phyloP scores from a whole-genome alignment of 2,329 filamentous ascomycete genomes.

The Hymenoscyphus linearis region DNA sequence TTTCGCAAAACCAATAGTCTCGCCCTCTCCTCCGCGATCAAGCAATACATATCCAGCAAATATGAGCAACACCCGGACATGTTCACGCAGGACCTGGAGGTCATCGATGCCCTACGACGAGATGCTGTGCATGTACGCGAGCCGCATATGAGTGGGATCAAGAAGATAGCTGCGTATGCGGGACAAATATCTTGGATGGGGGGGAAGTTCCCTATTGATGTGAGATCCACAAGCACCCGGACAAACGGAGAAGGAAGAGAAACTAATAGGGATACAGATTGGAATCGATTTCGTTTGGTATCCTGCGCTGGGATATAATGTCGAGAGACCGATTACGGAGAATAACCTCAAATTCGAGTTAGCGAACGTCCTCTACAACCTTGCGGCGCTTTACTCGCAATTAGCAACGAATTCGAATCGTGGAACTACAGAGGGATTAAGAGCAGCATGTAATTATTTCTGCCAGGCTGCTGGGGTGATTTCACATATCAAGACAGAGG shows the following conservation, averaged over 20 bases:
- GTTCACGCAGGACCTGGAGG: constrained; percentile 83
- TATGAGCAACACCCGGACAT: constrained; percentile 99
- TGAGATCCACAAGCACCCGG: constrained; percentile 36
- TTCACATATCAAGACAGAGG: constrained; percentile 65
- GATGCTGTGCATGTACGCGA: constrained; percentile 89
- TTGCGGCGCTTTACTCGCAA: constrained; percentile 89
- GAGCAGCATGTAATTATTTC: constrained; percentile 84
- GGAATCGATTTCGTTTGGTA: constrained; percentile 97
- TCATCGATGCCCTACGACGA: constrained; percentile 75
- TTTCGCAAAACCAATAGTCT: constrained; percentile 82
- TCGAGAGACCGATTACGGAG: constrained; percentile 61
- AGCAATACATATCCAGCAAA: constrained; percentile 93
- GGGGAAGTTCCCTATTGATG: constrained; percentile 94
- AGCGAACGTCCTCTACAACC: constrained; percentile 87
- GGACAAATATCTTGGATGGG: constrained; percentile 90
- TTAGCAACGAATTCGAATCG: constrained; percentile 77
- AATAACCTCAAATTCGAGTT: constrained; percentile 76
- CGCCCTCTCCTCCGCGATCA: constrained; percentile 75
- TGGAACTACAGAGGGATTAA: constrained; percentile 74
- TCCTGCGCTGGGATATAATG: constrained; percentile 86
- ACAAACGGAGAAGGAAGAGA: background rate
- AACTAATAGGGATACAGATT: constrained; percentile 49
- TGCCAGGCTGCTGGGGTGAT: constrained; percentile 82
- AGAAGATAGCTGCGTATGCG: constrained; percentile 84
- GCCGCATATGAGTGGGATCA: constrained; percentile 78